Evolutionary conservation across 345 rosid species (phyloP).

Genomic region (Syzygium oleosum): DNA sequence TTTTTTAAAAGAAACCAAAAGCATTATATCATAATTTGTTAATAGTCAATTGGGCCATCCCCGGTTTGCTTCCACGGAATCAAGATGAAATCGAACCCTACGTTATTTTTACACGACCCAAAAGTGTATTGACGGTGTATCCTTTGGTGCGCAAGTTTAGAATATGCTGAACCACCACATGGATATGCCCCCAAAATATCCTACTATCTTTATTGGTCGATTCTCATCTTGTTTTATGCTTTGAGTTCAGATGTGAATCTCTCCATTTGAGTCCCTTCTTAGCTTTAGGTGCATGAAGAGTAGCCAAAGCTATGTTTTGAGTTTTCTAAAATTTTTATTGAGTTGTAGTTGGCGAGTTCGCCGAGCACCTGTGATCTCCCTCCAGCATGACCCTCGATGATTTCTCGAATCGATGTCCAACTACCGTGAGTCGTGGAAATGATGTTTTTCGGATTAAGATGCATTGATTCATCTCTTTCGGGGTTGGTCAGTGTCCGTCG

Average conservation of each 20-base stretch:
- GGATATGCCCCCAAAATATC: background rate
- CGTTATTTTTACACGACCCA: background rate
- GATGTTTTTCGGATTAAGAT: background rate
- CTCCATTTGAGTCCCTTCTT: background rate
- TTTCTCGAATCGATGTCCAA: background rate
- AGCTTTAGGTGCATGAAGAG: background rate
- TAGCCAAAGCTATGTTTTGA: background rate
- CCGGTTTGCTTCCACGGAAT: background rate
- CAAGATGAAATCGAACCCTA: background rate
- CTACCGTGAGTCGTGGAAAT: background rate
- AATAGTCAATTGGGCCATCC: background rate
- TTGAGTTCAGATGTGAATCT: background rate
- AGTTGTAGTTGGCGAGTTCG: background rate
- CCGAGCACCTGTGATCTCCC: background rate
- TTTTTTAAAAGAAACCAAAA: background rate
- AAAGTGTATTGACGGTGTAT: background rate
- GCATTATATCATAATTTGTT: background rate
- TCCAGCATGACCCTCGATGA: background rate
- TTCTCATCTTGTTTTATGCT: background rate
- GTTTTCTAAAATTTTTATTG: background rate
- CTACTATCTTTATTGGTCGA: background rate
- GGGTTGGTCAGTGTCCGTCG: background rate
- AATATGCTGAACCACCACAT: background rate
- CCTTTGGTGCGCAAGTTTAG: background rate
- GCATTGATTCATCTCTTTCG: background rate